Conservation (phyloP, 257 asterid genomes). For the Anisodus tanguticus region DNA sequence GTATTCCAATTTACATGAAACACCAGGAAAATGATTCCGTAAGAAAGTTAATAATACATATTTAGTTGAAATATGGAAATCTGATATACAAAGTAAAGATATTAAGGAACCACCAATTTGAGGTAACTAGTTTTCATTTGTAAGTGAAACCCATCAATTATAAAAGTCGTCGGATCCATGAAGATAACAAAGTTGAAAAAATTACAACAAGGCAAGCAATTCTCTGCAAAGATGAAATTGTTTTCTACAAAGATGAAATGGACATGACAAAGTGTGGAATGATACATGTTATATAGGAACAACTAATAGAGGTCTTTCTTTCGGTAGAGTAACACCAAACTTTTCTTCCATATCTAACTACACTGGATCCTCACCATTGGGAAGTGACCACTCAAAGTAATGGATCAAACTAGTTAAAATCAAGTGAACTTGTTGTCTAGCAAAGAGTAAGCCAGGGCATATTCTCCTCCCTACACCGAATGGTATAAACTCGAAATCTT, state of each 20-base stretch:
- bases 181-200: no score
- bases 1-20: neutral
- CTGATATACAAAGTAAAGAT: neutral
- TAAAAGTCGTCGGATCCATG: no score
- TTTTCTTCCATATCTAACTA: constrained; percentile 39
- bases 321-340: constrained; percentile 38
- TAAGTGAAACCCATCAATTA: neutral
- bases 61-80: neutral
- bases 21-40: neutral
- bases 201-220: no score
- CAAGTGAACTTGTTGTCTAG: constrained; percentile 35
- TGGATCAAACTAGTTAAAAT: constrained; percentile 41
- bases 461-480: constrained; percentile 62
- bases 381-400: constrained; percentile 42
- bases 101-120: neutral
- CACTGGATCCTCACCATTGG: constrained; percentile 17
- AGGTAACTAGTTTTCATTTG: neutral
- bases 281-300: neutral
- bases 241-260: no score
- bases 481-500: constrained; percentile 49
- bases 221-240: no score
- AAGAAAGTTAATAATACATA: neutral
- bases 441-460: constrained; percentile 56
- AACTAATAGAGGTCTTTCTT: constrained; percentile 31
- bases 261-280: no score